Conservation (phyloP, 148 eudicot species). For the Amaranthus palmeri region DNA sequence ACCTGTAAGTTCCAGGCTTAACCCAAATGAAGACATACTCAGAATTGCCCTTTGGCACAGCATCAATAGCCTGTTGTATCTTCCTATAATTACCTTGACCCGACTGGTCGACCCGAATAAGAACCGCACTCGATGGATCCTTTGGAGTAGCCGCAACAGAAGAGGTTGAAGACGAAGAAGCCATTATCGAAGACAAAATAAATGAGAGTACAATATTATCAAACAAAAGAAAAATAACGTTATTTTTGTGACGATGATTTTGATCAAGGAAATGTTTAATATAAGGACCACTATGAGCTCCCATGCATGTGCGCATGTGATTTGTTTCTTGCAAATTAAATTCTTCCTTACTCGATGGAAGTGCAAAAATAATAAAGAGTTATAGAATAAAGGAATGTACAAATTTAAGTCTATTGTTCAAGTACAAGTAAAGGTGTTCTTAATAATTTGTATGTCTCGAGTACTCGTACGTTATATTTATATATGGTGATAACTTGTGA, state of each 20-base stretch:
- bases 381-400: slow-evolving; percentile 23
- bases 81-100: slow-evolving; percentile 52
- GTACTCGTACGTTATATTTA: background rate
- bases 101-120: slow-evolving; percentile 60
- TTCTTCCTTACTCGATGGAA: slow-evolving; percentile 22
- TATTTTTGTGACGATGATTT: background rate
- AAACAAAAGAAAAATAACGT: slow-evolving; percentile 4
- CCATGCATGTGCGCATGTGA: slow-evolving; percentile 32
- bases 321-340: slow-evolving; percentile 14
- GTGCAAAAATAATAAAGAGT: slow-evolving; percentile 14
- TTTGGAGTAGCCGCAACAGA: slow-evolving; percentile 8
- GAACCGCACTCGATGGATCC: slow-evolving; percentile 49
- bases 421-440: slow-evolving; percentile 22
- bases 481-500: background rate
- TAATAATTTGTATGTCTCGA: background rate
- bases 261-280: background rate
- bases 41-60: slow-evolving; percentile 52
- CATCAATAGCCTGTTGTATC: slow-evolving; percentile 66
- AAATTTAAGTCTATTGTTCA: background rate
- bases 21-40: slow-evolving; percentile 52
- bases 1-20: slow-evolving; percentile 78
- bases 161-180: slow-evolving; percentile 16
- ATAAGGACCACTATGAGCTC: slow-evolving; percentile 1
- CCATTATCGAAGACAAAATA: slow-evolving; percentile 14
- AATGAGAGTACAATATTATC: slow-evolving; percentile 14